These are phyloP conservation scores for Trichoderma afroharzianum DNA, from an alignment of 2,329 filamentous ascomycete genomes.

Conservation along the genomic window DNA sequence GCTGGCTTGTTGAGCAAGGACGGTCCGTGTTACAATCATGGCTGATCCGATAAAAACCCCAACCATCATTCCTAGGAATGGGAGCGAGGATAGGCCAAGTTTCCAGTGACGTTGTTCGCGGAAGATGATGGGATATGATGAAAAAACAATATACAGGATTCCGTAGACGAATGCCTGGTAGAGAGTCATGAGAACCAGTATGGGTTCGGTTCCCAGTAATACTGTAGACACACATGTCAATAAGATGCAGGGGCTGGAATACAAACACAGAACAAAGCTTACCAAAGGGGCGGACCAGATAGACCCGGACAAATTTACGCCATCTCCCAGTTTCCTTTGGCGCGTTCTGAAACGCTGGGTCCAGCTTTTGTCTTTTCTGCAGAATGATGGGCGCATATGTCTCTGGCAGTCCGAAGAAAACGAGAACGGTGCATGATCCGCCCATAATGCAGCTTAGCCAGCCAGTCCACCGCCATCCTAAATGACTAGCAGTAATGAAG, in stretches of 20 bases:
- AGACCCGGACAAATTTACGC: not conserved
- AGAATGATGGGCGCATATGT: constrained; percentile 1
- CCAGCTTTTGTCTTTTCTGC: not conserved
- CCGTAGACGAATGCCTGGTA: constrained; percentile 52
- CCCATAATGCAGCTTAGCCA: constrained; percentile 15
- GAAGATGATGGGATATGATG: constrained; percentile 50
- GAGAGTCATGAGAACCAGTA: constrained; percentile 13
- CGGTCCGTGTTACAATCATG: not conserved
- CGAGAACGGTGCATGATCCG: constrained; percentile 1
- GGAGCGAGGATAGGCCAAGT: constrained; percentile 6
- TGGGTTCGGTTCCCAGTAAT: constrained; percentile 4
- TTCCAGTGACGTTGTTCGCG: constrained; percentile 44
- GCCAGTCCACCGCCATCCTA: constrained; percentile 10
- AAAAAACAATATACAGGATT: constrained; percentile 52
- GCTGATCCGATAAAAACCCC: constrained; percentile 12
- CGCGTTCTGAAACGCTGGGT: not conserved
- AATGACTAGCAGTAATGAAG: constrained; percentile 9
- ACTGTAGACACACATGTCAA: not conserved
- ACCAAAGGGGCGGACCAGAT: constrained; percentile 12
- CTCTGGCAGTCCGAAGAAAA: constrained; percentile 3
- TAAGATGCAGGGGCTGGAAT: not conserved
- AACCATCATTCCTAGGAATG: constrained; percentile 14
- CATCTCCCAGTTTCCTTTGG: not conserved
- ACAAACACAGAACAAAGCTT: not conserved
- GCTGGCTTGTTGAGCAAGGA: not conserved